Conservation (phyloP, 1,284 basidiomycete genomes). For the Fomitopsis schrenkii region DNA sequence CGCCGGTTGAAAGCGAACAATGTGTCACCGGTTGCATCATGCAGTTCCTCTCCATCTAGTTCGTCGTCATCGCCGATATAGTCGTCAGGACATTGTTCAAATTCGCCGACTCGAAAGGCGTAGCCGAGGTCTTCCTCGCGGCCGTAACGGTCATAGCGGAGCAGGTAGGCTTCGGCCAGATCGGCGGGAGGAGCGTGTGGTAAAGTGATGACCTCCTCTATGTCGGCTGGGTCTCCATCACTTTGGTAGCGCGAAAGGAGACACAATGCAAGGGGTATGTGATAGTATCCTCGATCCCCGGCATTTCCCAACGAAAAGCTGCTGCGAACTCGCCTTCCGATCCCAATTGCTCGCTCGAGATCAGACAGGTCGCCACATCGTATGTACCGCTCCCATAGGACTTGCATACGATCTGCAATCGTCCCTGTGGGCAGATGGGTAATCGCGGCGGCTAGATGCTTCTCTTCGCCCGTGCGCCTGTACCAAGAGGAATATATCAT, state of each 20-base stretch:
- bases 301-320: background rate
- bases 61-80: background rate
- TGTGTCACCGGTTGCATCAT: background rate
- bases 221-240: background rate
- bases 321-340: background rate
- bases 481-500: background rate
- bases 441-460: background rate
- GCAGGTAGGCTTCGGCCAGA: background rate
- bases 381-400: background rate
- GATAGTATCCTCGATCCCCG: background rate
- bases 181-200: background rate
- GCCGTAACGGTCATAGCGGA: background rate
- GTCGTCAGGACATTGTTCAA: background rate
- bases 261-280: background rate
- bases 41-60: background rate
- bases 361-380: background rate
- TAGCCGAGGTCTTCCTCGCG: background rate
- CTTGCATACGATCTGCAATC: background rate
- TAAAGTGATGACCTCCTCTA: background rate
- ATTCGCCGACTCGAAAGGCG: background rate
- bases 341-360: background rate
- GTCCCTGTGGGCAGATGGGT: background rate
- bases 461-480: background rate
- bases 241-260: background rate
- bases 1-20: background rate